These are phyloP conservation scores for Sporobolomyces roseus DNA, from an alignment of 768 basidiomycete species.

Conservation along the genomic window DNA sequence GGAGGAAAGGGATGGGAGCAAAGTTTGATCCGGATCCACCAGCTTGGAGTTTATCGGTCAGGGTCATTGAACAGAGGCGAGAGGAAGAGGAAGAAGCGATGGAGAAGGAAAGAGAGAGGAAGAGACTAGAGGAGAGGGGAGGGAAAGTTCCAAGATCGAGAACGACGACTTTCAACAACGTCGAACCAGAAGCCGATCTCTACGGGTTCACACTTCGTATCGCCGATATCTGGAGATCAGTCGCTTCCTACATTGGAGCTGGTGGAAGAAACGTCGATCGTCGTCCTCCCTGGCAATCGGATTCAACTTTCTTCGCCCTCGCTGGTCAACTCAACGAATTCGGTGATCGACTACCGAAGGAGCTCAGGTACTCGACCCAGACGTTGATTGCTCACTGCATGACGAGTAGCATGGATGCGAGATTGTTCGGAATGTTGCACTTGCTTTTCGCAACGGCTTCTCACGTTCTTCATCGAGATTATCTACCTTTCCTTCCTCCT, in stretches of 20 bases:
- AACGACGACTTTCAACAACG: not conserved
- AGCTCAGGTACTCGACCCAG: slow-evolving; percentile 23
- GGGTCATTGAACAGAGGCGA: not conserved
- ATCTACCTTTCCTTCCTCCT: slow-evolving; percentile 40
- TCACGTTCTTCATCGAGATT: slow-evolving; percentile 39
- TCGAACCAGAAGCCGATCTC: slow-evolving; percentile 38
- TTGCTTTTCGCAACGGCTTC: slow-evolving; percentile 26
- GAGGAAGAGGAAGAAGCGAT: slow-evolving; percentile 16
- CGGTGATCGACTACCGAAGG: slow-evolving; percentile 23
- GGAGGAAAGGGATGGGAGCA: slow-evolving; percentile 18
- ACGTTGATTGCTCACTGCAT: slow-evolving; percentile 38
- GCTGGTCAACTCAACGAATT: slow-evolving; percentile 18
- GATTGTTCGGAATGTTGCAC: slow-evolving; percentile 38
- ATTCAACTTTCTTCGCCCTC: slow-evolving; percentile 36
- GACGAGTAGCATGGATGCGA: slow-evolving; percentile 29
- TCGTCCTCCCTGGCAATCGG: slow-evolving; percentile 29
- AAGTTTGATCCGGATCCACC: slow-evolving; percentile 32
- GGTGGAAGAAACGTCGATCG: slow-evolving; percentile 40
- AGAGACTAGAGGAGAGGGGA: not conserved
- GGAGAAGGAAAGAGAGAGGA: not conserved
- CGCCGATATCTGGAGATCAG: slow-evolving; percentile 36
- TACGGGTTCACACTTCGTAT: slow-evolving; percentile 37
- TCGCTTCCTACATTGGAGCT: slow-evolving; percentile 35
- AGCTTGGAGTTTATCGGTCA: slow-evolving; percentile 21
- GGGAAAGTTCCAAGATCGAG: not conserved